These are phyloP conservation scores for Neostapfia colusana DNA, from an alignment of 176 grass and related monocot species.

Conservation along the genomic window DNA sequence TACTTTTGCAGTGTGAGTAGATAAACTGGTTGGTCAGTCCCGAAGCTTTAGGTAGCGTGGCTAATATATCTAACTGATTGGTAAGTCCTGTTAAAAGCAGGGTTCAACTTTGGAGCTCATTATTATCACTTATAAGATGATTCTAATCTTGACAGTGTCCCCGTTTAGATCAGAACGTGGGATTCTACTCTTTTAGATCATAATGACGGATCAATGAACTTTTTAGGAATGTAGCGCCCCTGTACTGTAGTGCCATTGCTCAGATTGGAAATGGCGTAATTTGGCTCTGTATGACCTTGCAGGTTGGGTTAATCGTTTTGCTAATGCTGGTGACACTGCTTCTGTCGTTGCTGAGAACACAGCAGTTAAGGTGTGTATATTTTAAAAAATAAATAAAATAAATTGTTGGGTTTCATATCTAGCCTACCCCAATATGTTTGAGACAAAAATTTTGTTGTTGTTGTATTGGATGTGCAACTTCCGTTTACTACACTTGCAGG, in stretches of 20 bases:
- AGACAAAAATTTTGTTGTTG: no score
- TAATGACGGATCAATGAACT: not conserved
- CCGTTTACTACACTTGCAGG: not conserved
- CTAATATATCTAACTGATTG: constrained; percentile 8
- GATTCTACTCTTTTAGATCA: not conserved
- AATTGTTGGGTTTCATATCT: no score
- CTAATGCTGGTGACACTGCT: constrained; percentile 89
- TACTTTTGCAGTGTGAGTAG: not conserved
- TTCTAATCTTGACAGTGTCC: not conserved
- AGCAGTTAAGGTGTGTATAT: constrained; percentile 71
- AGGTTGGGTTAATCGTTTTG: constrained; percentile 99
- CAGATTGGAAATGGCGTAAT: constrained; percentile 27
- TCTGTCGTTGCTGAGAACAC: constrained; percentile 86
- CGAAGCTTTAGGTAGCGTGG: not conserved
- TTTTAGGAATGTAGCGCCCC: not conserved
- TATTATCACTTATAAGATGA: not conserved
- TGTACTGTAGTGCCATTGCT: not conserved
- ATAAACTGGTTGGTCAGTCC: not conserved
- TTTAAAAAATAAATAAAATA: no score
- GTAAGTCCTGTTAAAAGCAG: not conserved
- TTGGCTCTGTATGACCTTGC: constrained; percentile 31
- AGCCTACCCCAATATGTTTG: no score
- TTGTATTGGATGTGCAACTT: no score
- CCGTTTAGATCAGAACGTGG: not conserved
- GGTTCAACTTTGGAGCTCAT: constrained; percentile 5